Percentiles rank a stretch among this genome's conserved stretches.
Evolutionary conservation across 371 early-diverging fungal genomes (phyloP).

Genomic region (Mortierella sp.): DNA sequence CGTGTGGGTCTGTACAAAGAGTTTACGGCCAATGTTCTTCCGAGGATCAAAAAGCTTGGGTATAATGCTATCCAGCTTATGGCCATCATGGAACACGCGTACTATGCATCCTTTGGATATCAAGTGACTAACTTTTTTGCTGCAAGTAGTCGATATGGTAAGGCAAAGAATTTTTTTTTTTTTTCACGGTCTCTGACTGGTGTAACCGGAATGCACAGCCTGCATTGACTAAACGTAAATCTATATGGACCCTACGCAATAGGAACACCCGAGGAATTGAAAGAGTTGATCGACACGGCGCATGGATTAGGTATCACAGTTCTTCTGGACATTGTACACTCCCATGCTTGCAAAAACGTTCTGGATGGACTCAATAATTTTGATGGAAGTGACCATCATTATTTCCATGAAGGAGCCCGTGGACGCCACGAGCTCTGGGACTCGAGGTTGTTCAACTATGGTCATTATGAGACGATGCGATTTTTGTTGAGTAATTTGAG

Average conservation of each 20-base stretch:
- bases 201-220: no score
- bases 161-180: not conserved
- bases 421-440: conserved; percentile 95
- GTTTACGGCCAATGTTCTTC: conserved; percentile 83
- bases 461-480: conserved; percentile 83
- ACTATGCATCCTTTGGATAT: conserved; percentile 96
- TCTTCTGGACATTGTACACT: conserved; percentile 92
- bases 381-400: conserved; percentile 93
- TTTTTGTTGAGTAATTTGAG: conserved; percentile 93
- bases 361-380: conserved; percentile 92
- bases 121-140: conserved; percentile 96
- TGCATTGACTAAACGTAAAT: no score
- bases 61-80: conserved; percentile 95
- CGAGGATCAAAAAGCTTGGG: conserved; percentile 83
- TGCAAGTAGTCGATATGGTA: conserved; percentile 88
- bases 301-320: conserved; percentile 87
- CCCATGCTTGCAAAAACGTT: conserved; percentile 93
- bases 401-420: conserved; percentile 88
- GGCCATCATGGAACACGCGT: conserved; percentile 98
- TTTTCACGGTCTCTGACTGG: not conserved
- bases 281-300: conserved; percentile 86
- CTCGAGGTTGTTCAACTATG: conserved; percentile 92
- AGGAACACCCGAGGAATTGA: conserved; percentile 83
- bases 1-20: conserved; percentile 84
- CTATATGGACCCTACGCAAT: no score